These are phyloP conservation scores for Triglochin maritima DNA, from an alignment of 106 monocot genomes.

Conservation along the genomic window DNA sequence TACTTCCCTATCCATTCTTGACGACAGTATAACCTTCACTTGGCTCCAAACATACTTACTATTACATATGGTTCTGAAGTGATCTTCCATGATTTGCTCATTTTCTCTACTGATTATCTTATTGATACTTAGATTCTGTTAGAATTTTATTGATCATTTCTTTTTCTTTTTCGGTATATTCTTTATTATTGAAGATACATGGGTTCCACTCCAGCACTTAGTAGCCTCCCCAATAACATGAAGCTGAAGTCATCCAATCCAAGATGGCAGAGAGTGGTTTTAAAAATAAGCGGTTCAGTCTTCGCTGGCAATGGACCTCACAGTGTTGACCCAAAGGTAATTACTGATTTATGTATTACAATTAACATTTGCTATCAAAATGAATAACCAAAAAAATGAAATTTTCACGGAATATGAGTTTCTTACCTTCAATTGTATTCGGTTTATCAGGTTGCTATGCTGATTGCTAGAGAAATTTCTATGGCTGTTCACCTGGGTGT, in stretches of 20 bases:
- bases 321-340: conserved; percentile 90
- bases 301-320: conserved; percentile 56
- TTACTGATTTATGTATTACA: neutral
- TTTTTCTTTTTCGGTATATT: neutral
- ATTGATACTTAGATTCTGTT: too few relatives aligned
- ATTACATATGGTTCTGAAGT: too few relatives aligned
- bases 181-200: conserved; percentile 28
- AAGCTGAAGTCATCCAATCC: conserved; percentile 58
- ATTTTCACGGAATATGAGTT: neutral
- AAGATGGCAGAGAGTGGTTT: conserved; percentile 83
- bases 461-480: conserved; percentile 88
- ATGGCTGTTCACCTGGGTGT: conserved; percentile 62
- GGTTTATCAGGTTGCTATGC: conserved; percentile 48
- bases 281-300: conserved; percentile 72
- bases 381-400: too few relatives aligned
- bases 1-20: too few relatives aligned
- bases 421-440: neutral
- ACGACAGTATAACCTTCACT: too few relatives aligned
- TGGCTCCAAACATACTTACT: too few relatives aligned
- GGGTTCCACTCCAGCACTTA: conserved; percentile 26
- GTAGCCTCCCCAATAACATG: conserved; percentile 28
- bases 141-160: neutral
- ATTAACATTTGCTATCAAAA: too few relatives aligned
- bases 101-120: too few relatives aligned
- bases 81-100: too few relatives aligned